Base-by-base conservation (phyloP, 2,329 filamentous ascomycete species). In the Venturia carpophila region DNA sequence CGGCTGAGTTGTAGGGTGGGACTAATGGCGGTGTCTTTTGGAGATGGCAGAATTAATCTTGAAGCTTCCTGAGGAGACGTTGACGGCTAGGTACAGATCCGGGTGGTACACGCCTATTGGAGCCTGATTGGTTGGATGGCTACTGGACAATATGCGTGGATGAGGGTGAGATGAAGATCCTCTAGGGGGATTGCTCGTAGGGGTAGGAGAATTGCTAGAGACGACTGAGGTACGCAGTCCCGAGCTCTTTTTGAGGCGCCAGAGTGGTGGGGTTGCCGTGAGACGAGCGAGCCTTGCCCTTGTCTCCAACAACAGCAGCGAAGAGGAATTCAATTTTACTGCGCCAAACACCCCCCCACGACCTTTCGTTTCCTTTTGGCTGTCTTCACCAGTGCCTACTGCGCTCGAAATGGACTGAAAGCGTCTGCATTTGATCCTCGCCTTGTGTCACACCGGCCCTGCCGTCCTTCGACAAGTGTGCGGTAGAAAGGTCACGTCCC, bases 1-100 rank as follows among this genome's bases (percentile, higher is more conserved):
- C 30, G 52, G 52, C 30, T 58, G 52, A 21, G 15, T n/a, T 58
- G 21, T n/a, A 24, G 30, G 6, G 30, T 21, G 17, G 37, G 27
- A n/a, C 52, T 34, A 11, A 11, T 2, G 19, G 52, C 27, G 7
- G 37, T n/a, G 30, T 58, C 52, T 17, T n/a, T 37, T 58, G 19
- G 37, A 58, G 52, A 37, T 27, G 27, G 30, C 52, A 58, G 52
- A 58, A n/a, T 58, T 27, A 58, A n/a, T 58, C 52, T 37, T 34
- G 52, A 21, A 58, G 27, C 37, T 58, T 58, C 37, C 17, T n/a
- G 30, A 13, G 52, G 27, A 37, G 30, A 58, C 15, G 52, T 58
- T 58, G 27, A 34, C 52, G 30, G 52, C 5, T 58, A n/a, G 52
- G 27, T 58, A 27, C 52, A 58, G 52, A 37, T 58, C 3, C 27